Evolutionary conservation across 805 yeast species (phyloP).

Genomic region (Tetrapisispora fleetii): DNA sequence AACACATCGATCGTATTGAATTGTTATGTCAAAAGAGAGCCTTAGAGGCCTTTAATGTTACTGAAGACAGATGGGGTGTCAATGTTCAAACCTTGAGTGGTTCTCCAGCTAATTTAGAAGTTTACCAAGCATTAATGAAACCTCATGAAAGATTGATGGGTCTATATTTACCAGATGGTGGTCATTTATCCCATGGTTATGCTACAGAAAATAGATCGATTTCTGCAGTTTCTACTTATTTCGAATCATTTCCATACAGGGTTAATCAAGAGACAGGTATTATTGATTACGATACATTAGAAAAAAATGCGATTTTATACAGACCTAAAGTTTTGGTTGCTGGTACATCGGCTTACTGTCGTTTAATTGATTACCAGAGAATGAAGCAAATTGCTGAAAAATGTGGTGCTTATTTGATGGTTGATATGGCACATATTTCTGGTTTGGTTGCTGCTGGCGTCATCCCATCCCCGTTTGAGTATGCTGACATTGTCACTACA

Average conservation of each 20-base stretch:
- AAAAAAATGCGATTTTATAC: conserved; percentile 79
- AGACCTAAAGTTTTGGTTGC: conserved; percentile 96
- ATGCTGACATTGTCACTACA: conserved; percentile 95
- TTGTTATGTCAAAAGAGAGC: conserved; percentile 90
- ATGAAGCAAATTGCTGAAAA: conserved; percentile 94
- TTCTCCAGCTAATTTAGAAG: conserved; percentile 96
- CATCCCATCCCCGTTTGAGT: conserved; percentile 91
- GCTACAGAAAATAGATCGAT: conserved; percentile 91
- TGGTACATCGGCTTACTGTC: conserved; percentile 96
- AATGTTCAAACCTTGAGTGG: conserved; percentile 95
- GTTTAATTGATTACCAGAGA: conserved; percentile 92
- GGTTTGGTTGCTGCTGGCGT: conserved; percentile 95
- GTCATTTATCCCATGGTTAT: conserved; percentile 97
- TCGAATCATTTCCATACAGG: conserved; percentile 98
- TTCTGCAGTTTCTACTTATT: conserved; percentile 91
- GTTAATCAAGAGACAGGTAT: conserved; percentile 85
- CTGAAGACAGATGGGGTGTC: conserved; percentile 89
- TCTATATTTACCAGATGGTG: conserved; percentile 96
- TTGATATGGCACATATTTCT: conserved; percentile 97
- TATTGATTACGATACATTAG: conserved; percentile 92
- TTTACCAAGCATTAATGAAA: conserved; percentile 88
- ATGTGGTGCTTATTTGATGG: conserved; percentile 92
- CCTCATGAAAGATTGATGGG: conserved; percentile 98
- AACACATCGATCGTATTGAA: conserved; percentile 92
- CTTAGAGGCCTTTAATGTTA: conserved; percentile 72